These are phyloP conservation scores for Penicillium crustosum DNA, from an alignment of 2,329 filamentous ascomycete genomes.

Conservation along the genomic window DNA sequence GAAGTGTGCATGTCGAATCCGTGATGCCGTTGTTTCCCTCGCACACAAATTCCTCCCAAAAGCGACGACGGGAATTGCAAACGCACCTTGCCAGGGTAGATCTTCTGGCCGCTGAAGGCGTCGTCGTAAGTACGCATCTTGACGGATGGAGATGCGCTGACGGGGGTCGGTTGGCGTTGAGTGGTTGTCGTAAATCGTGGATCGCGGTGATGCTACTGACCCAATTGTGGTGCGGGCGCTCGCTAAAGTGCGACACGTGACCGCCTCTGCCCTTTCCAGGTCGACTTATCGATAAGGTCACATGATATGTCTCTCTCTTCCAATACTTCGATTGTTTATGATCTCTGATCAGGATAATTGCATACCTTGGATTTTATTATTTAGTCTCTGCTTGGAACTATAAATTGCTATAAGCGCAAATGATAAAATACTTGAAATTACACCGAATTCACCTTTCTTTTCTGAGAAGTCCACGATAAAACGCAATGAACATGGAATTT, in stretches of 20 bases:
- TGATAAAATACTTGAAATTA: neutral
- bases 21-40: constrained; percentile 17
- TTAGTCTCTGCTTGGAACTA: neutral
- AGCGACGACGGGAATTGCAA: constrained; percentile 22
- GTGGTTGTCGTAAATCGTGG: constrained; percentile 45
- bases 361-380: neutral
- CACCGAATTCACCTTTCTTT: too few species aligned
- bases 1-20: constrained; percentile 10
- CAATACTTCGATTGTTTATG: neutral
- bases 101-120: constrained; percentile 74
- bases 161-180: constrained; percentile 46
- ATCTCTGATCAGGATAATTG: neutral
- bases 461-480: neutral
- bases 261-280: constrained; percentile 39
- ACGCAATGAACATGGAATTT: neutral
- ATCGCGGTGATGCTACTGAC: constrained; percentile 37
- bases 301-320: neutral
- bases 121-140: constrained; percentile 78
- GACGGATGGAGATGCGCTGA: constrained; percentile 51
- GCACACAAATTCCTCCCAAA: constrained; percentile 19
- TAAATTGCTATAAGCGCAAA: too few species aligned
- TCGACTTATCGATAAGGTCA: constrained; percentile 13
- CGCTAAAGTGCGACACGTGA: constrained; percentile 49
- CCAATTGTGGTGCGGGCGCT: constrained; percentile 47
- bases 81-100: constrained; percentile 77